Base-by-base conservation (phyloP, 495 filamentous ascomycete genomes). In the Penicillium pancosmium region DNA sequence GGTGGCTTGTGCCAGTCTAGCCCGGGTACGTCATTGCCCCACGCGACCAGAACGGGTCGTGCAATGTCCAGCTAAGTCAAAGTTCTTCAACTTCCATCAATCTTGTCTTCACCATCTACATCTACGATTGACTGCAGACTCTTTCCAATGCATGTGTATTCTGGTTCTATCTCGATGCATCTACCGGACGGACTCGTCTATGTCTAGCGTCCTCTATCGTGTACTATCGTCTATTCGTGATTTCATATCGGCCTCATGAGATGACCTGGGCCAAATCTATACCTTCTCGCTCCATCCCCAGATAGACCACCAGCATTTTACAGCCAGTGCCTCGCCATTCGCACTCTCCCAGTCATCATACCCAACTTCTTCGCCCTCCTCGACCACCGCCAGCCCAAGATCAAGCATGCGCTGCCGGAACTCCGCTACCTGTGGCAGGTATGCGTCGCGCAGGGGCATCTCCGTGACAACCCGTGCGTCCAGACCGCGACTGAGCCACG, bases 301-400 rank as follows among this genome's bases (percentile, higher is more conserved):
- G 38, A 86, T 68, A 9, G 80, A 80, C 87, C 86, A 91, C 87
- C 85, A 88, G 68, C 86, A 88, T 34, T 70, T 76, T 23, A 90
- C 85, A 36, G 79, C 80, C 12, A 78, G 67, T 43, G 74, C 79
- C 31, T 73, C 78, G 16, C 74, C 80, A 47, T 76, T 73, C 1
- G 68, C 70, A 38, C 70, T 67, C 38, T 82, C 85, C 89, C 89
- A 91, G 63, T 92, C 89, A 66, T 91, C 89, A 57, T 80, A 80
- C 3, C 88, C 89, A 2, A 71, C 70, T 68, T 91, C 89, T 44
- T 83, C 74, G 0, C 87, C 89, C 62, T 89, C 78, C 13, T 80
- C 77, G 15, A 85, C 40, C 0, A 86, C 59, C 13, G 63, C 65
- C 52, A 92, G 72, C 4, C 86, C 86, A 48, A 75, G 58, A 1